Evolutionary conservation across 2,329 filamentous ascomycete species (phyloP), one percentile per base, ranked within the genome.

Genomic region (Colletotrichum spaethianum): DNA sequence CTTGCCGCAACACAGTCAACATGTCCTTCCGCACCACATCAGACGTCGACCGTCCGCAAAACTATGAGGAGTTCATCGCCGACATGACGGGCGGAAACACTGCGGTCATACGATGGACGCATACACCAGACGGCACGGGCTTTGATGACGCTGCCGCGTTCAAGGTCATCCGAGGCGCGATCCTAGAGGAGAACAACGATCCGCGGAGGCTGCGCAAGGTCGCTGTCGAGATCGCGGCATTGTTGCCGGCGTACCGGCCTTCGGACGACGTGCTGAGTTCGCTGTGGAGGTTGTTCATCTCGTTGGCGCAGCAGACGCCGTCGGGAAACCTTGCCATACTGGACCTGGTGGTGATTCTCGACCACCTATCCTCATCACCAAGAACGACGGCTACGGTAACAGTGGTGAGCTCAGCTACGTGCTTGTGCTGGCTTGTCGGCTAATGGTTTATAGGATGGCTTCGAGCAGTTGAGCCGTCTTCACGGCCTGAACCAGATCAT

Each of bases 281-380:
- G 26, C 52, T 74, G 28, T 74, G 72, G 71, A 62, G 56, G 9
- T 23, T 74, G n/a, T 59, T 74, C 36, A 59, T 74, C 40, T 66
- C 57, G 4, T 31, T 74, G 71, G 73, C 73, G 40, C 72, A 72
- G 31, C 73, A 74, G 46, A 74, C 72, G 20, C 64, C 73, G 16
- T 52, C 66, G 42, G 38, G 69, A 14, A 70, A 73, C 12, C 38
- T 73, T 1, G 73, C 72, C 0, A 50, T 74, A 56, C 59, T 74
- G 48, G 53, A 63, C 9, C 57, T 74, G 33, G 73, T 74, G 7
- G 52, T 70, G 0, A 57, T 74, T 1, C 60, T 74, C 1, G 73
- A 74, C 26, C 18, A 48, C 9, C 46, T 74, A 0, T 65, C 72
- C 18, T 4, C n/a, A 26, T 74, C 72, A 18, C 72, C 73, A 2